Evolutionary conservation across 108 stramenopile genomes (phyloP).

Genomic region (Aurantiochytrium sp.): DNA sequence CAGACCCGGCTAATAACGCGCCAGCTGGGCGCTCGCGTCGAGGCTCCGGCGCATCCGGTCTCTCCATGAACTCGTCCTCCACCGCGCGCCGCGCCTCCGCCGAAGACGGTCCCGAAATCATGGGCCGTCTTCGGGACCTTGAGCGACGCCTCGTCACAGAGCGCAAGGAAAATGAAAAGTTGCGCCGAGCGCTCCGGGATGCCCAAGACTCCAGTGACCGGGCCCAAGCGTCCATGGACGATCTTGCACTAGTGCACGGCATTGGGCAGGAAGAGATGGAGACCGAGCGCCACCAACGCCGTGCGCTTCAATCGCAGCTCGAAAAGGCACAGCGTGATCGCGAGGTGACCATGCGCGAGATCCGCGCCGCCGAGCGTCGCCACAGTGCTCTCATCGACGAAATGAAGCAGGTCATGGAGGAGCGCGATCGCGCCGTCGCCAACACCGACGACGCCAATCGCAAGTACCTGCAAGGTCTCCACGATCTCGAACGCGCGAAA

Average conservation of each 20-base stretch:
- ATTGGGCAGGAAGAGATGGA: constrained; percentile 13
- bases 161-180: background rate
- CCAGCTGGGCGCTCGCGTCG: background rate
- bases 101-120: background rate
- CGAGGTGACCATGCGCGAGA: constrained; percentile 12
- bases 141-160: background rate
- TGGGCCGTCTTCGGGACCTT: background rate
- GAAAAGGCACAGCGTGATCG: constrained; percentile 2
- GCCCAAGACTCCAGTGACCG: background rate
- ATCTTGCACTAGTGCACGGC: background rate
- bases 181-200: background rate
- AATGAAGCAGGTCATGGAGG: constrained; percentile 18
- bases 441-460: background rate
- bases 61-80: background rate
- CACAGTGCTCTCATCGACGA: constrained; percentile 5
- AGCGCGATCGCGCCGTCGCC: background rate
- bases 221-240: background rate
- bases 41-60: background rate
- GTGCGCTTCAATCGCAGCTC: background rate
- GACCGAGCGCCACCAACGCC: background rate
- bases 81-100: background rate
- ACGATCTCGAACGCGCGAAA: background rate
- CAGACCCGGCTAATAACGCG: no score
- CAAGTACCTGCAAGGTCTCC: background rate
- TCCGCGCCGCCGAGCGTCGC: background rate